Evolutionary conservation across 2,329 filamentous ascomycete genomes (phyloP).

Genomic region (Aspergillus sp.): DNA sequence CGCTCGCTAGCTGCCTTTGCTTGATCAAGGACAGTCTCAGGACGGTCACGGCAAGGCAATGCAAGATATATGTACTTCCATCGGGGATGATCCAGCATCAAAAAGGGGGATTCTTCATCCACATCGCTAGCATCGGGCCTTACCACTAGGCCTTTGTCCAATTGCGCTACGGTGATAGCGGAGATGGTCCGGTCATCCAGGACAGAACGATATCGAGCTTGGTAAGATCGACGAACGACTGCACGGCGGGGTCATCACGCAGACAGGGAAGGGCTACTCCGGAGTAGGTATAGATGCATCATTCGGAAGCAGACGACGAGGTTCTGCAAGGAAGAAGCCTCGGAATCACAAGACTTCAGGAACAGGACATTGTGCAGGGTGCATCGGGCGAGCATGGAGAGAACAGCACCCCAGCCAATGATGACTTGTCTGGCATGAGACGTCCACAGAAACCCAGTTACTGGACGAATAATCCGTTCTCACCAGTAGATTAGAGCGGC

Average conservation of each 20-base stretch:
- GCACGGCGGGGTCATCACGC: not conserved
- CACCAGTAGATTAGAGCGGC: not conserved
- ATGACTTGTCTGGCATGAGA: not conserved
- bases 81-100: not conserved
- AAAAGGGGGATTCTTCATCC: not conserved
- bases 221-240: not conserved
- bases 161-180: not conserved
- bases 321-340: not conserved
- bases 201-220: not conserved
- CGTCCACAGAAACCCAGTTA: not conserved
- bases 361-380: not conserved
- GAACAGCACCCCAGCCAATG: not conserved
- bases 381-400: too few relatives aligned
- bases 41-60: not conserved
- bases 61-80: not conserved
- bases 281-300: not conserved
- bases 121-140: not conserved
- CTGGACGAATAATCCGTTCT: not conserved
- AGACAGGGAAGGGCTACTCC: not conserved
- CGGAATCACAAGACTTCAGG: not conserved
- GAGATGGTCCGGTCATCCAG: not conserved
- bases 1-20: not conserved
- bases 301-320: not conserved
- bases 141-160: not conserved
- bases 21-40: not conserved